Base-by-base conservation (phyloP, 2,329 filamentous ascomycete species). In the Hypomyces rosellus region DNA sequence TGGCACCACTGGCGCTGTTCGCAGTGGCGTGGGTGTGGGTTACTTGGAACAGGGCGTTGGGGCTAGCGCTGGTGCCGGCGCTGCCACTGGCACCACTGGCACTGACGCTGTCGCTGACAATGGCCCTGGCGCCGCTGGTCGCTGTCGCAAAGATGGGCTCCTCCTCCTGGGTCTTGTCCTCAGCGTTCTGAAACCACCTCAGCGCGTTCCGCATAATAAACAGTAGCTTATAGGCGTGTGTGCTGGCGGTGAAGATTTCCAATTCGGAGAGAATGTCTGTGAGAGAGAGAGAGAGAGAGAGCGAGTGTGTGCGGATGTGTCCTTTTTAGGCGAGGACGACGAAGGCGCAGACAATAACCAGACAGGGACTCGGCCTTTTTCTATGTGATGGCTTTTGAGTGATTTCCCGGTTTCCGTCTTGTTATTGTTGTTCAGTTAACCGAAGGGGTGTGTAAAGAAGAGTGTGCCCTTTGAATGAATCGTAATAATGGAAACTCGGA, bases 151-250 rank as follows among this genome's bases (percentile, higher is more conserved):
- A 40, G 46, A 34, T 33, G 45, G 45, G 39, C 48, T 38, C 47
- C 20, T 38, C 47, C 20, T 45, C 45, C 18, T 50, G 48, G 45
- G 45, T 40, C 45, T 53, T 52, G 56, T 61, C 57, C 49, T 60
- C 55, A 52, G 57, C 48, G 55, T 55, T 62, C 54, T 64, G 61
- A 53, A 63, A 59, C 64, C 62, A 63, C 46, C 46, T 57, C 54
- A 62, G 45, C 45, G 57, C 51, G 51, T 50, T 59, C 43, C 54
- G 54, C 59, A 59, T 59, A 38, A 48, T 55, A 41, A 41, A 30
- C 9, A 30, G 25, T 30, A 30, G 25, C 25, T 30, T 30, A 30
- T 30, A 30, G 9, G 20, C 20, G 25, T 30, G 25, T 30, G 25
- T 30, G 25, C 25, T 30, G 25, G 25, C 25, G 25, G 25, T 30